Base-by-base conservation (phyloP, 2,329 filamentous ascomycete genomes). In the Aureobasidium sp. region DNA sequence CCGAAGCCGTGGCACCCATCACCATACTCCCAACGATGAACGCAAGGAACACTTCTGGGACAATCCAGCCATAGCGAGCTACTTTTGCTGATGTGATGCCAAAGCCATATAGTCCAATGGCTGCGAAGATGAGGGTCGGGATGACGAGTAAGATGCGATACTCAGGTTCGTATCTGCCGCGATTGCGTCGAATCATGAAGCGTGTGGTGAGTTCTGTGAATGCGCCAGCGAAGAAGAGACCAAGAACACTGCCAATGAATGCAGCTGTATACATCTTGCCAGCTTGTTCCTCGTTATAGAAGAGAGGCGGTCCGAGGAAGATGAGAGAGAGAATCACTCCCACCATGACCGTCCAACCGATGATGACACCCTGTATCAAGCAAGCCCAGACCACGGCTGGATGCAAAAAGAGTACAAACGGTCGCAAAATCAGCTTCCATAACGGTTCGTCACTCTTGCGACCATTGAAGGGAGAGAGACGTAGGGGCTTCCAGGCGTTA, bases 321-420 rank as follows among this genome's bases (percentile, higher is more conserved):
- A 94, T 84, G 55, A 84, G 81, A n/a, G 84, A 86, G 40, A 94
- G 73, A 59, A 93, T 82, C 56, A 93, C 85, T 54, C 88, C 86
- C 59, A 95, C 91, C 64, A 96, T 88, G 14, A 96, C 88, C 1
- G 90, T 95, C 90, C 91, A 97, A 59, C 90, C 91, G 63, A 96
- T 95, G 64, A 95, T 81, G 4, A 87, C 81, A 14, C 90, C 90
- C 75, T 95, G 90, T 45, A 90, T 88, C 3, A 96, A 74, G 62
- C 79, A 82, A 14, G 78, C 77, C 87, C 89, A 95, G 35, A 94
- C 69, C 60, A 96, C 88, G 6, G 87, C 88, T 0, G 90, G 90
- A 65, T 96, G 90, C 6, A 86, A 67, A 61, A 95, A 85, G 1
- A 96, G 78, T 0, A 88, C 88, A 50, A 96, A 84, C 0, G 90